Evolutionary conservation across 75 land plant species (phyloP).

Genomic region (Ceratopteris richardii): DNA sequence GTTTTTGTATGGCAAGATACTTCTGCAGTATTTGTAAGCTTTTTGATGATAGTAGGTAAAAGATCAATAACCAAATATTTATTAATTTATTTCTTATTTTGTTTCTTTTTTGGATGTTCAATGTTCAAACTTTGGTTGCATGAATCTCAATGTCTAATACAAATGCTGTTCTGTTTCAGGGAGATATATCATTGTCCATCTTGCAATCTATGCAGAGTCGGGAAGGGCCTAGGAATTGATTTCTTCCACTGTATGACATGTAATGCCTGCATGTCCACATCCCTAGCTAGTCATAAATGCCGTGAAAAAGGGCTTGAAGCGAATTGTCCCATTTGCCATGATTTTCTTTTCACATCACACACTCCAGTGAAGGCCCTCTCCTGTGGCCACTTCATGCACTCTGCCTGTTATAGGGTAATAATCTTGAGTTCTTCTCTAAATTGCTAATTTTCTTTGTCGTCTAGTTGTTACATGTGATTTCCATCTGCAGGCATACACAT

Average conservation of each 20-base stretch:
- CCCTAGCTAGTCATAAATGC: slow-evolving; percentile 51
- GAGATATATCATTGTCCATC: slow-evolving; percentile 75
- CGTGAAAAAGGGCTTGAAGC: slow-evolving; percentile 56
- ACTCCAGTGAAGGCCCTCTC: slow-evolving; percentile 61
- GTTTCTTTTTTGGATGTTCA: not conserved
- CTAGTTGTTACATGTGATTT: not conserved
- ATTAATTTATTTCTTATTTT: slow-evolving; percentile 3
- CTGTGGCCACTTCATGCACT: slow-evolving; percentile 82
- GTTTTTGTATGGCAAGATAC: slow-evolving; percentile 55
- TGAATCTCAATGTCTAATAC: not conserved
- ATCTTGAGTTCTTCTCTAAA: not conserved
- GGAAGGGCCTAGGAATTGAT: slow-evolving; percentile 65
- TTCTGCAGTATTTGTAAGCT: slow-evolving; percentile 69
- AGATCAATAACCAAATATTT: too few relatives aligned
- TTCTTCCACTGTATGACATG: slow-evolving; percentile 86
- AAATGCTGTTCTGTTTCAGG: slow-evolving; percentile 27
- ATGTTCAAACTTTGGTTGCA: not conserved
- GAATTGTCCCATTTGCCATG: slow-evolving; percentile 71
- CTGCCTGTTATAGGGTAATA: slow-evolving; percentile 62
- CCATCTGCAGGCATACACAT: slow-evolving; percentile 54
- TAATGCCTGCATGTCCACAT: slow-evolving; percentile 57
- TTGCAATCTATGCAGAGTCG: slow-evolving; percentile 71
- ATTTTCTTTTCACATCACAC: slow-evolving; percentile 62
- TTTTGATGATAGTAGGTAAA: slow-evolving; percentile 69
- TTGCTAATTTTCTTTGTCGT: not conserved